Evolutionary conservation across 75 land plant species (phyloP), one percentile per base, ranked within the genome.

Genomic region (Isoetes taiwanensis): DNA sequence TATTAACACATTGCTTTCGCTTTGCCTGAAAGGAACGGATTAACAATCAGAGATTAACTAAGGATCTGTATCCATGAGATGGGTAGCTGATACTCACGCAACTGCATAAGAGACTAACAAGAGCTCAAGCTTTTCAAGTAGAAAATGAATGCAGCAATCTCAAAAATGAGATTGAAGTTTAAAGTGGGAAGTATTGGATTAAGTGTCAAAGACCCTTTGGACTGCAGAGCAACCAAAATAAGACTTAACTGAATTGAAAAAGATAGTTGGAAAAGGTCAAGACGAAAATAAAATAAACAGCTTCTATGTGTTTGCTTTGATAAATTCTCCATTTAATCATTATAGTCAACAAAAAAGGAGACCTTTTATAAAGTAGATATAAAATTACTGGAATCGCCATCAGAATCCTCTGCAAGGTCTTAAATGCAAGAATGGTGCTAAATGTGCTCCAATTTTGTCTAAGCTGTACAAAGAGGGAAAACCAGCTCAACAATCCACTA

Each of bases 391-490:
- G 73, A 41, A 71, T 58, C 6, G 73, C 73, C 73, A 66, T 71
- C 11, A 71, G 24, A 37, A 58, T 58, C 19, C 72, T 33, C 39
- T 71, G 73, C 25, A 71, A 27, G 27, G 73, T 57, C 24, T 70
- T 71, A 71, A 67, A 71, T 27, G 29, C 52, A 56, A 71, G 6
- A 71, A 71, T 58, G 73, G 72, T 42, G 73, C 43, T 41, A 71
- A 58, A 48, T 71, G 73, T 30, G 70, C 40, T 46, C 70, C 73
- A 61, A 71, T 70, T 66, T 71, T 71, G 61, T 71, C 73, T 56
- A 71, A 32, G 32, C 73, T 71, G 71, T 25, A 65, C 32, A 30
- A 35, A 58, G 29, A 2, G 20, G 34, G 21, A 35, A 58, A 32
- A 2, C 3, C 6, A 17, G 38, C 54, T 12, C 55, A 43, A 8